These are phyloP conservation scores for Raddia distichophylla DNA, from an alignment of 176 grass and related monocot species.

Conservation along the genomic window DNA sequence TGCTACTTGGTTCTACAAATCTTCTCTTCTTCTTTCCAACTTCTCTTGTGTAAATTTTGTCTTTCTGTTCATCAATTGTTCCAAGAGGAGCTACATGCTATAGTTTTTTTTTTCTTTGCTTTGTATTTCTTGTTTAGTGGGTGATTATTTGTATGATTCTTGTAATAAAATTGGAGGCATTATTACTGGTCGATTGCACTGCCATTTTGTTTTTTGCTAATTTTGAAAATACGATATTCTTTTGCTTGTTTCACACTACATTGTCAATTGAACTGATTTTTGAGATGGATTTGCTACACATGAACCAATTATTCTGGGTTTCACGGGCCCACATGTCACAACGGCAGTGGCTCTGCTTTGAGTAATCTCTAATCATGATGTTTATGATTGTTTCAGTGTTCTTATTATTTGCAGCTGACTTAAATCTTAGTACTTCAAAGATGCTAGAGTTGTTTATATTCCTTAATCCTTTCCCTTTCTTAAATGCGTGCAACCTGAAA, in stretches of 20 bases:
- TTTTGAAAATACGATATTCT: no score
- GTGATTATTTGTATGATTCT: slow-evolving; percentile 40
- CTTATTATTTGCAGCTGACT: slow-evolving; percentile 29
- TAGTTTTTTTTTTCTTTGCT: slow-evolving; percentile 17
- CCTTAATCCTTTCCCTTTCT: background rate
- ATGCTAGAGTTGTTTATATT: background rate
- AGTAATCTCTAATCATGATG: slow-evolving; percentile 23
- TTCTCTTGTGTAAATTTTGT: slow-evolving; percentile 36
- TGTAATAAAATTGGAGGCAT: slow-evolving; percentile 25
- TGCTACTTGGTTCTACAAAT: background rate
- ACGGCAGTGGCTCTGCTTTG: background rate
- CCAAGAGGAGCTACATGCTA: slow-evolving; percentile 23
- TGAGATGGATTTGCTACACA: background rate
- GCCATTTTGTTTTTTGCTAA: background rate
- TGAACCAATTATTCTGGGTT: background rate
- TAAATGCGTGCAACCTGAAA: slow-evolving; percentile 15
- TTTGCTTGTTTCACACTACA: slow-evolving; percentile 10
- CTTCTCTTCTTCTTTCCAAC: no score
- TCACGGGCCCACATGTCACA: background rate
- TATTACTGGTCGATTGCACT: background rate
- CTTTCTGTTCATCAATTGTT: slow-evolving; percentile 17
- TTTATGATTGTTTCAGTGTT: slow-evolving; percentile 23
- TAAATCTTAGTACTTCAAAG: background rate
- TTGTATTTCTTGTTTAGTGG: background rate
- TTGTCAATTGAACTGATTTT: background rate